A percentile compares a stretch with the other conserved stretches of the same genome.
phyloP scores from a whole-genome alignment of 2,329 filamentous ascomycete genomes.

The Delphinella strobiligena region DNA sequence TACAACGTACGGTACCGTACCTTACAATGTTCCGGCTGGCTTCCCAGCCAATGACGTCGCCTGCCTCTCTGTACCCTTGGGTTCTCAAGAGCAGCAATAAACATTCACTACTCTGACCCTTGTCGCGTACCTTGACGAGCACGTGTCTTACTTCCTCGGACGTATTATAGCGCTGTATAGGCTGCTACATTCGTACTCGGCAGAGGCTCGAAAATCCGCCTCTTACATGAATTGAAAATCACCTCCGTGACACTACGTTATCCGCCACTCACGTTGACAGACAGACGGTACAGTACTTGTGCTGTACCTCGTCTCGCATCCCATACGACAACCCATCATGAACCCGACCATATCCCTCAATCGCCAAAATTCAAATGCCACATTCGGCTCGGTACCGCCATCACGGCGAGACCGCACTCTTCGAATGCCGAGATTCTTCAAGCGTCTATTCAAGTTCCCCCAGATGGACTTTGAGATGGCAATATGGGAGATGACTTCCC shows the following conservation, averaged over 20 bases:
- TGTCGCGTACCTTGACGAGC: too few species aligned
- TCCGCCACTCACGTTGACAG: too few species aligned
- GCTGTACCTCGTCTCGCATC: neutral
- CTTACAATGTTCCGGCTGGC: neutral
- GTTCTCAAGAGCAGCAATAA: too few species aligned
- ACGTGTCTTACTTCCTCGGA: too few species aligned
- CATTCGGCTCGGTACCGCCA: conserved; percentile 39
- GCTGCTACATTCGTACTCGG: too few species aligned
- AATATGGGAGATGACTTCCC: conserved; percentile 59
- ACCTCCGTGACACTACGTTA: too few species aligned
- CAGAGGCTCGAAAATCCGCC: too few species aligned
- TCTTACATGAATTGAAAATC: too few species aligned
- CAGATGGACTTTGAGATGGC: conserved; percentile 67
- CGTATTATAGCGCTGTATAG: too few species aligned
- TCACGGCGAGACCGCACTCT: conserved; percentile 31
- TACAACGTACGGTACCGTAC: too few species aligned
- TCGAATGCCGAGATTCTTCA: conserved; percentile 56
- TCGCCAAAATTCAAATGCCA: conserved; percentile 40
- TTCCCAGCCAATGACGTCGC: neutral
- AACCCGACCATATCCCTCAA: conserved; percentile 50
- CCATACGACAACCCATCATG: conserved; percentile 25
- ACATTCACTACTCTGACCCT: too few species aligned
- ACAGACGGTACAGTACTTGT: too few species aligned
- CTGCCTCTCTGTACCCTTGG: neutral
- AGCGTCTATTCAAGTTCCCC: conserved; percentile 58